phyloP scores from a whole-genome alignment of 352 stramenopile genomes.

The Hyaloperonospora arabidopsidis region DNA sequence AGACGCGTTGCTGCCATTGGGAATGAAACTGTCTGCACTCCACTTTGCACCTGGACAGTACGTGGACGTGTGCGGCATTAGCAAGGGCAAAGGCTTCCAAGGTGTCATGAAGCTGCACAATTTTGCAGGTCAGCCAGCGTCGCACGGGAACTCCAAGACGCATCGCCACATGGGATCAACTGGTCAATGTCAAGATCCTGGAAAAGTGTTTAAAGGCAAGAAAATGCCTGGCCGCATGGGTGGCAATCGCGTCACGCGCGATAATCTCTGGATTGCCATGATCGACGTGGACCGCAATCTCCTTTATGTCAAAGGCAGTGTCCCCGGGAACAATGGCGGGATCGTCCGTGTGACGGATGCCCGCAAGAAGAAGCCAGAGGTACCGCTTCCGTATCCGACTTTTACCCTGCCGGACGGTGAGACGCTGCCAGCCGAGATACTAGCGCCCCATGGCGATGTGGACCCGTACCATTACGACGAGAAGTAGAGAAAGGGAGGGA shows the following conservation, averaged over 20 bases:
- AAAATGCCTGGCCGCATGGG: conserved; percentile 99
- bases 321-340: conserved; percentile 87
- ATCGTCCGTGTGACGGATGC: conserved; percentile 83
- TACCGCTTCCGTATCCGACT: conserved; percentile 73
- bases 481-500: conserved; percentile 32
- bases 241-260: conserved; percentile 88
- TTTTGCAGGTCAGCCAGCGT: conserved; percentile 94
- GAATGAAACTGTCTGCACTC: conserved; percentile 89
- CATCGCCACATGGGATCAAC: conserved; percentile 95
- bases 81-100: conserved; percentile 86
- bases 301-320: conserved; percentile 89
- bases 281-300: conserved; percentile 90
- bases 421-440: conserved; percentile 52
- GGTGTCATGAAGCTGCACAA: conserved; percentile 98
- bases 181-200: conserved; percentile 96
- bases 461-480: conserved; percentile 86
- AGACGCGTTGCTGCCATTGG: conserved; percentile 80
- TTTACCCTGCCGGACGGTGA: conserved; percentile 47
- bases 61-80: conserved; percentile 94
- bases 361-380: conserved; percentile 70
- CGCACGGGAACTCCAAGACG: conserved; percentile 97
- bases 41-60: conserved; percentile 98
- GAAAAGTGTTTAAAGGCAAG: conserved; percentile 99
- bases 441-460: conserved; percentile 64
- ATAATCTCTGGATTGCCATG: conserved; percentile 93